Percentiles rank a stretch among this genome's conserved stretches.
phyloP scores from a whole-genome alignment of 164 flowering plant species.

The Dillenia suffruticosa region DNA sequence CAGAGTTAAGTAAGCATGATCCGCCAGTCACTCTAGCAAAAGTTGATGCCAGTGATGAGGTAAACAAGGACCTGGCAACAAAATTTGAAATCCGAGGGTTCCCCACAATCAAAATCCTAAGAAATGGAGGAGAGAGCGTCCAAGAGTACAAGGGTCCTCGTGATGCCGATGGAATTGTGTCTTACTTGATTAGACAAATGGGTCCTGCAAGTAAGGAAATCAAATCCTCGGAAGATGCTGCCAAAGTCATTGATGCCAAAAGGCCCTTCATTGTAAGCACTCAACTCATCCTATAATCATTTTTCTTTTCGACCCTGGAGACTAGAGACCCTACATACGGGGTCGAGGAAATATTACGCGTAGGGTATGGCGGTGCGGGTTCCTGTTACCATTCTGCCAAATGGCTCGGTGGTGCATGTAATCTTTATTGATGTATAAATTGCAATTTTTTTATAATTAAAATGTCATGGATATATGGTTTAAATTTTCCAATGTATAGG shows the following conservation, averaged over 20 bases:
- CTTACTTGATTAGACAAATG: conserved; percentile 68
- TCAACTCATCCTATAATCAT: too few relatives aligned
- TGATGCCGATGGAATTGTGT: conserved; percentile 83
- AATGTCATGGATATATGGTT: too few relatives aligned
- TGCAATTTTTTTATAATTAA: too few relatives aligned
- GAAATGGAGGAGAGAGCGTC: conserved; percentile 65
- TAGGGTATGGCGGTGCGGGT: too few relatives aligned
- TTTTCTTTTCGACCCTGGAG: too few relatives aligned
- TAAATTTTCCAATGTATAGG: conserved; percentile 31
- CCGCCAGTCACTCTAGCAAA: conserved; percentile 74
- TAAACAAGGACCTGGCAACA: conserved; percentile 60
- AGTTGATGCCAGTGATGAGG: conserved; percentile 81
- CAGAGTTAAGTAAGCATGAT: conserved; percentile 52
- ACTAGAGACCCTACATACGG: too few relatives aligned
- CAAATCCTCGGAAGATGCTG: conserved; percentile 61
- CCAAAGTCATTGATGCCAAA: conserved; percentile 32
- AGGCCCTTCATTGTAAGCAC: conserved; percentile 60
- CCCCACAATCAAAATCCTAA: conserved; percentile 80
- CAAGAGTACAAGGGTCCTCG: conserved; percentile 94
- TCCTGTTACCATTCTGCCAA: too few relatives aligned
- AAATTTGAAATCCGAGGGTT: conserved; percentile 62
- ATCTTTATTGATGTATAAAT: too few relatives aligned
- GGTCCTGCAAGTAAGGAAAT: conserved; percentile 88
- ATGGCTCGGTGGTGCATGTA: too few relatives aligned
- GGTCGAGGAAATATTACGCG: too few relatives aligned